These are phyloP conservation scores for Cichorium intybus DNA, from an alignment of 140 eudicot species.

Conservation along the genomic window DNA sequence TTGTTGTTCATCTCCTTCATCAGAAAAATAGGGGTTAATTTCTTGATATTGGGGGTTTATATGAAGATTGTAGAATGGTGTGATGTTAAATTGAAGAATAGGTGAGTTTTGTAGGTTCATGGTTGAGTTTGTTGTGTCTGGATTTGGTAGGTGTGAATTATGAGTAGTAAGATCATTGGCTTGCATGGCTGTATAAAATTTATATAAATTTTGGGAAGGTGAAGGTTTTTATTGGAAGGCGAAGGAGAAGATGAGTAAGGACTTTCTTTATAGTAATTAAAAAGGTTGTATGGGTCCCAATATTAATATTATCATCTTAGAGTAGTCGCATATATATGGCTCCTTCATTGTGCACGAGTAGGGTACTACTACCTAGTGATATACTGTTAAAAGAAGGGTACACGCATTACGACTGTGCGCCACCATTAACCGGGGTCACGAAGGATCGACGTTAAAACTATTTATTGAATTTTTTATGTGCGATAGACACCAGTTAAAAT, in stretches of 20 bases:
- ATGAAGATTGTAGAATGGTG: slow-evolving; percentile 45
- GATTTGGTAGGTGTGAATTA: slow-evolving; percentile 47
- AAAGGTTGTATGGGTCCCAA: slow-evolving; percentile 58
- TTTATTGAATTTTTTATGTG: too few species aligned
- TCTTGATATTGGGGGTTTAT: slow-evolving; percentile 61
- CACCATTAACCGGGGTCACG: too few species aligned
- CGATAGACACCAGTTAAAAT: too few species aligned
- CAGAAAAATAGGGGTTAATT: slow-evolving; percentile 62
- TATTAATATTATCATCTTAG: slow-evolving; percentile 4
- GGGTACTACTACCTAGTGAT: slow-evolving; percentile 19
- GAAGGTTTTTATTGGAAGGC: slow-evolving; percentile 37
- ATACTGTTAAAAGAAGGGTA: background rate
- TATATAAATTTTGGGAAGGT: slow-evolving; percentile 1
- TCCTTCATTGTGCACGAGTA: slow-evolving; percentile 15
- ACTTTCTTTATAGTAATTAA: slow-evolving; percentile 64
- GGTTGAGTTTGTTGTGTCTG: slow-evolving; percentile 20
- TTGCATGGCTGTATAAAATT: slow-evolving; percentile 66
- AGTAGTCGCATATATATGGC: slow-evolving; percentile 9
- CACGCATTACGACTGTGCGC: too few species aligned
- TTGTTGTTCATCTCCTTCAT: slow-evolving; percentile 93
- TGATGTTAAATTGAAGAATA: slow-evolving; percentile 41
- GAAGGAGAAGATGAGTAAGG: slow-evolving; percentile 41
- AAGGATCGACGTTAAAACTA: too few species aligned
- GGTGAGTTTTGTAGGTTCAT: slow-evolving; percentile 40
- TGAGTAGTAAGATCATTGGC: slow-evolving; percentile 53